Percentiles rank a stretch among this genome's conserved stretches.
These are phyloP conservation scores for Cercospora beticola DNA, from an alignment of 2,329 filamentous ascomycete genomes.

Conservation along the genomic window DNA sequence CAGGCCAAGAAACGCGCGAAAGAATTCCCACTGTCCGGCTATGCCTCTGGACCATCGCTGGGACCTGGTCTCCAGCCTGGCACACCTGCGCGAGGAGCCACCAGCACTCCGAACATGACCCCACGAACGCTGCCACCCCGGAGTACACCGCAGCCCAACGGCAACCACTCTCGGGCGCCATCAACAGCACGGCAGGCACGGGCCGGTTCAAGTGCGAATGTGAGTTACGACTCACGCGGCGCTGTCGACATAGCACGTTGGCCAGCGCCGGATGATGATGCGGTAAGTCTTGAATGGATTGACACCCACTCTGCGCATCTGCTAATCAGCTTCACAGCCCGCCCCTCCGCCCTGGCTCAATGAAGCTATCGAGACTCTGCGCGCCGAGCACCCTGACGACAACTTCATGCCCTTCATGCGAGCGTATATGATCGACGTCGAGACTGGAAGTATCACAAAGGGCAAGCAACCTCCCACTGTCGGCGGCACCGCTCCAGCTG, in stretches of 20 bases:
- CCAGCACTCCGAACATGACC: conserved; percentile 31
- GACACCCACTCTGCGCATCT: conserved; percentile 7
- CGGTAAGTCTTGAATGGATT: conserved; percentile 54
- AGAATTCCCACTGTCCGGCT: conserved; percentile 37
- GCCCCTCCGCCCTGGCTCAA: conserved; percentile 84
- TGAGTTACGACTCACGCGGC: conserved; percentile 47
- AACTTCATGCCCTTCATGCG: conserved; percentile 90
- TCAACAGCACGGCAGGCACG: conserved; percentile 21
- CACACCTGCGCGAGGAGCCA: conserved; percentile 27
- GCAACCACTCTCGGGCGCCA: conserved; percentile 25
- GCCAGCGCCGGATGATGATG: conserved; percentile 57
- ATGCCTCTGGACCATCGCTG: conserved; percentile 34
- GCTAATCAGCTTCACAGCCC: conserved; percentile 55
- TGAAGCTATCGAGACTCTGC: conserved; percentile 69
- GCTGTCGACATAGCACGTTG: conserved; percentile 66
- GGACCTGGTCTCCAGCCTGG: conserved; percentile 14
- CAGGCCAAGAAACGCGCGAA: conserved; percentile 37
- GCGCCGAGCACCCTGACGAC: conserved; percentile 71
- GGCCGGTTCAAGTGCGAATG: conserved; percentile 13
- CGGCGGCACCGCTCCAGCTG: conserved; percentile 57
- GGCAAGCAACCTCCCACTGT: conserved; percentile 39
- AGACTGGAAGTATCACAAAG: conserved; percentile 63
- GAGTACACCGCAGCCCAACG: conserved; percentile 35
- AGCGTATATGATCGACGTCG: conserved; percentile 72
- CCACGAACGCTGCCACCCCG: conserved; percentile 29